Evolutionary conservation across 2,329 filamentous ascomycete genomes (phyloP), one percentile per base, ranked within the genome.

Genomic region (Cordyceps cateniannulata): DNA sequence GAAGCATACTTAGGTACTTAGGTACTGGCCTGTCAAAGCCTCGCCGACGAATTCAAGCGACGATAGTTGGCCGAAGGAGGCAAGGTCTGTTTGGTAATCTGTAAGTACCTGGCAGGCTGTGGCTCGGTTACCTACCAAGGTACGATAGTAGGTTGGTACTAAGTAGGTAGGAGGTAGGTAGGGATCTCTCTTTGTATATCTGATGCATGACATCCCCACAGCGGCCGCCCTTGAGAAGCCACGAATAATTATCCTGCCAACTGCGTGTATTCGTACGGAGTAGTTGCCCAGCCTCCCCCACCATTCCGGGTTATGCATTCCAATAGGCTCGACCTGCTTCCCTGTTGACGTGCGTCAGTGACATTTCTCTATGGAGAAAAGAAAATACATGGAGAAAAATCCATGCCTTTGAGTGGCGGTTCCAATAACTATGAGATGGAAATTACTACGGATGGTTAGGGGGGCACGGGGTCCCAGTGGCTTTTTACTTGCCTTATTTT

Each of bases 121-220:
- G 8, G 27, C n/a, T n/a, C n/a, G n/a, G n/a, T n/a, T n/a, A n/a
- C n/a, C n/a, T n/a, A n/a, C n/a, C n/a, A n/a, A n/a, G n/a, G n/a
- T n/a, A n/a, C n/a, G n/a, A n/a, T n/a, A n/a, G n/a, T n/a, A n/a
- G n/a, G n/a, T n/a, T n/a, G n/a, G n/a, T n/a, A n/a, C n/a, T n/a
- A n/a, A n/a, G n/a, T n/a, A n/a, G n/a, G n/a, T n/a, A n/a, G n/a
- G n/a, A n/a, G n/a, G n/a, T n/a, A n/a, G n/a, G n/a, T n/a, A n/a
- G n/a, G n/a, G n/a, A 57, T 57, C 54, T 48, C n/a, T 27, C 44
- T n/a, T n/a, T n/a, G n/a, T 49, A 48, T 57, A 57, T 49, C 54
- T 57, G 54, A 57, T 57, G 54, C 54, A 57, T 35, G 54, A 18
- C 44, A n/a, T 49, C 8, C 29, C 44, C 54, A 49, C 54, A 48